phyloP scores from a whole-genome alignment of 2,329 filamentous ascomycete genomes.

The Thelonectria rubi region DNA sequence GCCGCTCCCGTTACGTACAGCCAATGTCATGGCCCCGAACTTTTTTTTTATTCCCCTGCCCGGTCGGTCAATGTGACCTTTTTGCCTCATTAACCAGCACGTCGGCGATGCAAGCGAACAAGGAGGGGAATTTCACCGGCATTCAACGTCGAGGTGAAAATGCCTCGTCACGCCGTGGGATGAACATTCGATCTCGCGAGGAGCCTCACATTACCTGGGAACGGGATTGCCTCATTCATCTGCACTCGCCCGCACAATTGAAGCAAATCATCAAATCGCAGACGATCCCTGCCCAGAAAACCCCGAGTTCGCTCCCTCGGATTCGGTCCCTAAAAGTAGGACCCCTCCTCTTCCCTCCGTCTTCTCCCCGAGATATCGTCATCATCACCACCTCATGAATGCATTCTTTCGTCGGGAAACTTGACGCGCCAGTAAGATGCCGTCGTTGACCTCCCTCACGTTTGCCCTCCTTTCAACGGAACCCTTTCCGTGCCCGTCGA shows the following conservation, averaged over 20 bases:
- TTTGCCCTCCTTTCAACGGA: neutral
- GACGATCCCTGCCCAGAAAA: constrained; percentile 3
- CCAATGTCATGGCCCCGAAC: constrained; percentile 16
- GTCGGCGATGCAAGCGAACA: neutral
- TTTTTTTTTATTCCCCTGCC: constrained; percentile 6
- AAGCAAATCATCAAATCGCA: neutral
- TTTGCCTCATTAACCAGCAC: neutral
- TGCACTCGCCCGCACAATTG: neutral
- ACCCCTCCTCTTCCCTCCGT: neutral
- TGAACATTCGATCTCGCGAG: neutral
- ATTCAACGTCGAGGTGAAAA: constrained; percentile 14
- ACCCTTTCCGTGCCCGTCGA: neutral
- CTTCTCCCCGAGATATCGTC: neutral
- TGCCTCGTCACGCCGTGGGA: constrained; percentile 17
- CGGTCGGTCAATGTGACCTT: constrained; percentile 22
- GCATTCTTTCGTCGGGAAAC: neutral
- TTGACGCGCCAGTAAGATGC: neutral
- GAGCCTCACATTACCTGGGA: too few relatives aligned
- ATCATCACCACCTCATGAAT: constrained; percentile 3
- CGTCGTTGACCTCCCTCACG: neutral
- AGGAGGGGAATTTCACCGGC: constrained; percentile 15
- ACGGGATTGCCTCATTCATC: too few relatives aligned
- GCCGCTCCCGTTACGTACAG: constrained; percentile 18
- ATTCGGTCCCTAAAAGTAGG: constrained; percentile 10
- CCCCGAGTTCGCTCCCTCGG: neutral